A percentile compares a stretch with the other conserved stretches of the same genome.
Conservation (phyloP, 163 green algal species). For the Chlamydomonas reinhardtii region DNA sequence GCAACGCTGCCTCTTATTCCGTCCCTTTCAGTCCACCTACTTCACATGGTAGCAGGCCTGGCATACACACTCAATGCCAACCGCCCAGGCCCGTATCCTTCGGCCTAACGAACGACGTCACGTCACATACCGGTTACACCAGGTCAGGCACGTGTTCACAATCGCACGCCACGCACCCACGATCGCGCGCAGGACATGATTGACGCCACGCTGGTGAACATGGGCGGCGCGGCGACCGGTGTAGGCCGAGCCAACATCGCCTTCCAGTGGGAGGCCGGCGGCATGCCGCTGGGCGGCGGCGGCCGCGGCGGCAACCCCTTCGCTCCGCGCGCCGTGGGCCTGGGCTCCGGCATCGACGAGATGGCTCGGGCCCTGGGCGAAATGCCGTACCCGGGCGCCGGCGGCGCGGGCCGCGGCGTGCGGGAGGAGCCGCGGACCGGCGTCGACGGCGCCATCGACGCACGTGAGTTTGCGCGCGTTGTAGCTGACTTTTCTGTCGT, state of each 20-base stretch:
- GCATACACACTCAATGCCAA: too few relatives aligned
- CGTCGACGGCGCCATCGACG: slow-evolving; percentile 28
- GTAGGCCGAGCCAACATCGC: not conserved
- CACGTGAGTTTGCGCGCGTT: not conserved
- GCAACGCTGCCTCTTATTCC: too few relatives aligned
- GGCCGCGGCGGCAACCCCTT: not conserved
- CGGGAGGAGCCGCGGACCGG: slow-evolving; percentile 32
- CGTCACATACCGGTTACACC: too few relatives aligned
- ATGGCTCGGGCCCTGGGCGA: not conserved
- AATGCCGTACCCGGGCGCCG: not conserved
- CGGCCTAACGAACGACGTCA: too few relatives aligned
- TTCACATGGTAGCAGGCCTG: too few relatives aligned
- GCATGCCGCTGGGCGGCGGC: not conserved
- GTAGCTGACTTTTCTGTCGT: too few relatives aligned
- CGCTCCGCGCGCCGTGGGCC: too few relatives aligned
- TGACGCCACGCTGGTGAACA: not conserved
- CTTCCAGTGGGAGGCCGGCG: too few relatives aligned
- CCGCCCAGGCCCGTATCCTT: too few relatives aligned
- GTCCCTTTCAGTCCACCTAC: too few relatives aligned
- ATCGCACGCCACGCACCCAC: too few relatives aligned
- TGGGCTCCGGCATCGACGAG: not conserved
- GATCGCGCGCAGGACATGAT: not conserved
- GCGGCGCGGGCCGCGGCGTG: slow-evolving; percentile 9
- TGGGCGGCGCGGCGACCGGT: slow-evolving; percentile 1
- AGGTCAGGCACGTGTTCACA: too few relatives aligned